A percentile compares a stretch with the other conserved stretches of the same genome.
phyloP scores from a whole-genome alignment of 192 early-diverging fungal genomes.

The Chytriomyces hyalinus region DNA sequence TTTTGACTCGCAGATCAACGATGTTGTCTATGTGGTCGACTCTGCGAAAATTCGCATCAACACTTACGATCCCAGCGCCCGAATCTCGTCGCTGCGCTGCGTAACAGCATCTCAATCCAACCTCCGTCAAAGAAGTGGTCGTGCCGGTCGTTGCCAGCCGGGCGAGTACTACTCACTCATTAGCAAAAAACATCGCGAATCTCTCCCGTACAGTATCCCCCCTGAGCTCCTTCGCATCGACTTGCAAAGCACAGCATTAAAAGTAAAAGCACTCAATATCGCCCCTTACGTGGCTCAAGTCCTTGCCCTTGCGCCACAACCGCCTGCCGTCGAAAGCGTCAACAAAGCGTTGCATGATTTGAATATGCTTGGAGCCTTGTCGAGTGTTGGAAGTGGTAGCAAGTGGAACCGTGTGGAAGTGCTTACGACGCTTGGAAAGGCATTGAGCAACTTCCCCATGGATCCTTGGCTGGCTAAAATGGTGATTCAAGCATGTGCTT shows the following conservation, averaged over 20 bases:
- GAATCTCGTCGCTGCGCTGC: slow-evolving; percentile 48
- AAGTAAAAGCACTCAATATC: slow-evolving; percentile 68
- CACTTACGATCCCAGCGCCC: slow-evolving; percentile 54
- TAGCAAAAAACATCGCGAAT: slow-evolving; percentile 48
- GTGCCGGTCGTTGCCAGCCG: slow-evolving; percentile 81
- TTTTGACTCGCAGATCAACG: slow-evolving; percentile 59
- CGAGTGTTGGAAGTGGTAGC: slow-evolving; percentile 7
- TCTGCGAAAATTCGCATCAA: slow-evolving; percentile 74
- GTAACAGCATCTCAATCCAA: slow-evolving; percentile 51
- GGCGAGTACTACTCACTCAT: slow-evolving; percentile 61
- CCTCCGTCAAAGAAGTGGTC: slow-evolving; percentile 72
- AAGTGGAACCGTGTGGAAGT: slow-evolving; percentile 43
- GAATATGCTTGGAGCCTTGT: slow-evolving; percentile 39
- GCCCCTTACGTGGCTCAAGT: slow-evolving; percentile 36
- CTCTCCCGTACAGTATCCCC: slow-evolving; percentile 43
- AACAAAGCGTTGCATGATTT: slow-evolving; percentile 46
- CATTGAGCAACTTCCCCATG: slow-evolving; percentile 64
- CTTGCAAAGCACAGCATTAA: slow-evolving; percentile 77
- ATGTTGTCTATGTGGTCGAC: slow-evolving; percentile 81
- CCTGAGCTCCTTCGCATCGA: slow-evolving; percentile 85
- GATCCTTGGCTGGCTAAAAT: slow-evolving; percentile 76
- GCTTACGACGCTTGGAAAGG: slow-evolving; percentile 67
- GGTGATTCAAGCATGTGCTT: slow-evolving; percentile 72
- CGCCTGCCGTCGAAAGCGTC: slow-evolving; percentile 42
- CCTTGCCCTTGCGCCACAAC: slow-evolving; percentile 50